Evolutionary conservation across 2,329 filamentous ascomycete genomes (phyloP), one percentile per base, ranked within the genome.

Genomic region (Colletotrichum tanaceti): DNA sequence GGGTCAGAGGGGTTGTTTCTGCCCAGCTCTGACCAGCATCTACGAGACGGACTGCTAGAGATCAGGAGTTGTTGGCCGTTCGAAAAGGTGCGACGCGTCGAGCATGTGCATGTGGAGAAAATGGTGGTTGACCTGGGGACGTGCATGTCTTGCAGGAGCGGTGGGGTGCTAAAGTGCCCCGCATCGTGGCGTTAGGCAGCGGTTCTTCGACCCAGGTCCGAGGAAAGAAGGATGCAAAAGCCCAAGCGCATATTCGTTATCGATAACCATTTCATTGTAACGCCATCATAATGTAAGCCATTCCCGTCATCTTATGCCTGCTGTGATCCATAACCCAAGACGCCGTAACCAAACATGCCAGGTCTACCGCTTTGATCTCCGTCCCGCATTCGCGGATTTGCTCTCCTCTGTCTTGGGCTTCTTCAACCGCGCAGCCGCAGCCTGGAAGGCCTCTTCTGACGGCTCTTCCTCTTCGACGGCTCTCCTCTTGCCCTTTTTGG

Each of bases 401-500:
- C 65, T 65, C 28, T 70, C 71, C 20, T 70, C 73, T 6, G 70
- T 71, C 70, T 75, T 74, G 43, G 74, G 77, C 74, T 80, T 82
- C 65, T 77, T 77, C 67, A 89, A 77, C 71, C 80, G 84, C 13
- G 84, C 81, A 1, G 86, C 86, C 5, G 87, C 85, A 6, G 84
- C 85, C 68, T 88, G 84, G 65, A 90, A 90, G 0, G 85, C 87
- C 73, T 89, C 87, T 71, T 90, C 88, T 0, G 85, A 86, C 1
- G 87, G 86, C 75, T 88, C 86, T 70, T 92, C 90, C 73, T 93
- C 90, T 0, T 87, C 83, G 32, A 86, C 78, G 32, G 79, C 81
- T 72, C 85, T 83, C 75, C 87, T 88, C 75, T 83, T 84, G 13
- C 82, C 83, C 75, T 86, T 89, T 78, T 84, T 84, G 0, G 76